phyloP scores from a whole-genome alignment of 1,284 basidiomycete genomes.

The Apiotrichum gracile region DNA sequence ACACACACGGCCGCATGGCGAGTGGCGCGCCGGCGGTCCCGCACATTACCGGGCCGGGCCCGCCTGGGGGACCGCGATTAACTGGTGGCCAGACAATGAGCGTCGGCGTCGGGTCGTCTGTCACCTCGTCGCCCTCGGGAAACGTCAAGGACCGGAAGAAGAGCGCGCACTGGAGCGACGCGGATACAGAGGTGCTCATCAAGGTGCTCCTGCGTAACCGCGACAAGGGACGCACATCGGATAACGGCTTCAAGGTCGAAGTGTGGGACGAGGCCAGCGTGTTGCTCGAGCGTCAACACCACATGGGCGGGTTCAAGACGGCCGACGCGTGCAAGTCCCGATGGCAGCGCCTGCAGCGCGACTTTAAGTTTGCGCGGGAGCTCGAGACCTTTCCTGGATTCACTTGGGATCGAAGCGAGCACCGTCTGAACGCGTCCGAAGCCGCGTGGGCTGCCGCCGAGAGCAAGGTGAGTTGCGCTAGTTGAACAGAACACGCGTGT shows the following conservation, averaged over 20 bases:
- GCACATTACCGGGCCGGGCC: background rate
- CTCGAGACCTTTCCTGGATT: constrained; percentile 27
- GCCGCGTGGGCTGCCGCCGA: constrained; percentile 34
- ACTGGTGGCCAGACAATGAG: background rate
- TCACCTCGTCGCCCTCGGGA: constrained; percentile 20
- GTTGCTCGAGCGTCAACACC: constrained; percentile 21
- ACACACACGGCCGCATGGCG: constrained; percentile 1
- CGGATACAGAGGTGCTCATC: constrained; percentile 32
- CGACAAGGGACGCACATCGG: constrained; percentile 32
- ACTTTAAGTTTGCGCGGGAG: constrained; percentile 37
- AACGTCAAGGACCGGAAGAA: constrained; percentile 34
- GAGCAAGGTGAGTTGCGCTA: constrained; percentile 9
- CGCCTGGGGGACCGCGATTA: background rate
- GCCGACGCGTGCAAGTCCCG: constrained; percentile 41
- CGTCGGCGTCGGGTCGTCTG: background rate
- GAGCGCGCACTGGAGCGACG: constrained; percentile 39
- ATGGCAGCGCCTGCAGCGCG: constrained; percentile 41
- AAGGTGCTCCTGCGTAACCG: constrained; percentile 27
- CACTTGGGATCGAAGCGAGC: constrained; percentile 23
- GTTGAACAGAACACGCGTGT: background rate
- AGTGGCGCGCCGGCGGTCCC: background rate
- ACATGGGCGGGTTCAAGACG: constrained; percentile 39
- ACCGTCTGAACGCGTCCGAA: constrained; percentile 23
- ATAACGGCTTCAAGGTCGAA: constrained; percentile 42
- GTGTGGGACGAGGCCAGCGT: constrained; percentile 36